phyloP scores from a whole-genome alignment of 73 alveolate genomes.

The Uronychia setigera region DNA sequence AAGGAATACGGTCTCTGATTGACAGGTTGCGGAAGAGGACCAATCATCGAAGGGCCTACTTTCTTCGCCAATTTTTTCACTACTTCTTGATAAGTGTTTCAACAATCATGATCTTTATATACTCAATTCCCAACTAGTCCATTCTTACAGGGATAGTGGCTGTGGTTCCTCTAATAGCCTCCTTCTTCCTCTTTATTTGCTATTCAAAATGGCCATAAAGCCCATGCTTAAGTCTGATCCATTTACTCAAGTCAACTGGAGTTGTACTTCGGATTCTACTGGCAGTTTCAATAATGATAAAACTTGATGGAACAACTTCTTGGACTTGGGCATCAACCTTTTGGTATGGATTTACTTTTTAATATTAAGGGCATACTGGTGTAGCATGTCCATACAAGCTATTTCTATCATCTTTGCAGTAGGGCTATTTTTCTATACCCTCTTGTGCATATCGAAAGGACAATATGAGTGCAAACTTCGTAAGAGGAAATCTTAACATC shows the following conservation, averaged over 20 bases:
- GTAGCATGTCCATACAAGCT: slow-evolving; percentile 6
- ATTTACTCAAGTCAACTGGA: neutral
- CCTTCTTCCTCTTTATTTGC: slow-evolving; percentile 1
- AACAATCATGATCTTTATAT: neutral
- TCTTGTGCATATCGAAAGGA: neutral
- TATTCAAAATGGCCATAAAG: slow-evolving; percentile 26
- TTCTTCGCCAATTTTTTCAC: neutral
- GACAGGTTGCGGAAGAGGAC: neutral
- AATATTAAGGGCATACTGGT: slow-evolving; percentile 28
- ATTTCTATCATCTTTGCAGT: neutral
- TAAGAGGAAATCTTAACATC: neutral
- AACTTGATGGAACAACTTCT: neutral
- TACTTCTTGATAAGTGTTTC: neutral
- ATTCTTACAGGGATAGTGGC: neutral
- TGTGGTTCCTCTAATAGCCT: neutral
- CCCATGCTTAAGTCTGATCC: slow-evolving; percentile 8
- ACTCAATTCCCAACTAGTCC: neutral
- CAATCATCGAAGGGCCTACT: neutral
- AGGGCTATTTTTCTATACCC: neutral
- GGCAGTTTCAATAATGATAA: slow-evolving; percentile 3
- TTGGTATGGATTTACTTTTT: neutral
- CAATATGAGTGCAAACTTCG: neutral
- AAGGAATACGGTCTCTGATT: neutral
- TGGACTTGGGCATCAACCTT: slow-evolving; percentile 28
- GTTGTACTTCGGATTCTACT: neutral